Base-by-base conservation (phyloP, 257 asterid genomes). In the Rauvolfia tetraphylla region DNA sequence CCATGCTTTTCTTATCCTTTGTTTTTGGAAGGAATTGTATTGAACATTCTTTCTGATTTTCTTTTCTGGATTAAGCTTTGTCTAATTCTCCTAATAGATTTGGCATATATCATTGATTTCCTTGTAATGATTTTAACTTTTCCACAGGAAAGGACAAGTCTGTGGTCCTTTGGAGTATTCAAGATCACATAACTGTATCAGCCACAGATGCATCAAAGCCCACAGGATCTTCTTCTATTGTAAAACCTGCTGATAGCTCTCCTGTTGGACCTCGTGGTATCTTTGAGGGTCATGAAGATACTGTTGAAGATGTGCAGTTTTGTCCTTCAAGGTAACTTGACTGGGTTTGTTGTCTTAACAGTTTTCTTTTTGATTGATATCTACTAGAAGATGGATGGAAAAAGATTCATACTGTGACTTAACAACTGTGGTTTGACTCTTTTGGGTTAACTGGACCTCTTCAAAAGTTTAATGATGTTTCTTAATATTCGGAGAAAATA, bases 241-340 rank as follows among this genome's bases (percentile, higher is more conserved):
- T 88, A 65, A 95, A 91, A 81, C 49, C 96, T 78, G 89, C 89
- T 84, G 95, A 90, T 81, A 85, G 84, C 90, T 81, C 97, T 75
- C 80, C 96, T 59, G 87, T 95, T 88, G 96, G 91, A 31, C 97
- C 99, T 63, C 97, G 98, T 63, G 98, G 97, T 42, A 75, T 91
- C 75, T 95, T 95, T 81, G 86, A 84, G 53, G 99, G 99, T 76
- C 98, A 94, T 81, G 85, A 75, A 68, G 98, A 94, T 76, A 94
- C 98, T 57, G 98, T 94, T 79, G 98, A 92, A 85, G 98, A 94
- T 80, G 97, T 94, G 80, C 98, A 94, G 79, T 94, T 94, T 80
- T 94, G 98, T 85, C 98, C 98, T 34, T 87, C 97, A 65, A 95
- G 99, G 99, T 95, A 86, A 83, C 71, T 73, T 63, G 39, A 69